phyloP scores from a whole-genome alignment of 805 yeast genomes.

The Candida wancherniae region DNA sequence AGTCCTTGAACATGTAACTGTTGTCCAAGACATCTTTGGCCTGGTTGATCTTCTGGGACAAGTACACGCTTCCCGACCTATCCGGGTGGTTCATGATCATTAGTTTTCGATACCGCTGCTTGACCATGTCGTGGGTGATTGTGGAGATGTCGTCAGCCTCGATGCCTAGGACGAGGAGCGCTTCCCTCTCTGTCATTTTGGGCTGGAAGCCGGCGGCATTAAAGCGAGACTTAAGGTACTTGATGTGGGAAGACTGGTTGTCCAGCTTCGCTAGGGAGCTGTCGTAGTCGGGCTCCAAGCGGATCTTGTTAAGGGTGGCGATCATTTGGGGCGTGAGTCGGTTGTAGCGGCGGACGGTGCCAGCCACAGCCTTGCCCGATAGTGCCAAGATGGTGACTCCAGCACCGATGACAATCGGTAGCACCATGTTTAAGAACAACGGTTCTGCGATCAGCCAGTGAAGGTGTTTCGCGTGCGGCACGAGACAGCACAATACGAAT shows the following conservation, averaged over 20 bases:
- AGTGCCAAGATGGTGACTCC: slow-evolving; percentile 17
- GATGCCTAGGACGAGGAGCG: slow-evolving; percentile 37
- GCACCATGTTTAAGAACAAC: slow-evolving; percentile 9
- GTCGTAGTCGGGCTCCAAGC: slow-evolving; percentile 9
- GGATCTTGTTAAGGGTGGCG: slow-evolving; percentile 17
- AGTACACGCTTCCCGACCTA: slow-evolving; percentile 35
- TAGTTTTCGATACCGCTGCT: slow-evolving; percentile 33
- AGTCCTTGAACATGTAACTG: slow-evolving; percentile 30
- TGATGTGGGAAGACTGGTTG: slow-evolving; percentile 14
- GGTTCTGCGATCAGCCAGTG: no score
- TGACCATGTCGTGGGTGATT: slow-evolving; percentile 23
- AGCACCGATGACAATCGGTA: slow-evolving; percentile 17
- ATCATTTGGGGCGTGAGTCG: slow-evolving; percentile 19
- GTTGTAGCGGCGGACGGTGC: slow-evolving; percentile 11
- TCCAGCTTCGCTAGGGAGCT: slow-evolving; percentile 9
- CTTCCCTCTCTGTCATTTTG: slow-evolving; percentile 42
- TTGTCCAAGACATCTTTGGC: slow-evolving; percentile 39
- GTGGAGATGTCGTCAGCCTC: slow-evolving; percentile 34
- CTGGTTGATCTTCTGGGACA: slow-evolving; percentile 40
- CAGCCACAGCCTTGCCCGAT: slow-evolving; percentile 11
- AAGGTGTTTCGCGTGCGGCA: no score
- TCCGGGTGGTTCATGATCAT: slow-evolving; percentile 43
- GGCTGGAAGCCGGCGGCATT: slow-evolving; percentile 26
- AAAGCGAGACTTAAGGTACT: slow-evolving; percentile 17
- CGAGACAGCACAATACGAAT: no score